Percentiles rank a stretch among this genome's conserved stretches.
phyloP scores from a whole-genome alignment of 2,329 filamentous ascomycete genomes.

The Bisporella sp. region DNA sequence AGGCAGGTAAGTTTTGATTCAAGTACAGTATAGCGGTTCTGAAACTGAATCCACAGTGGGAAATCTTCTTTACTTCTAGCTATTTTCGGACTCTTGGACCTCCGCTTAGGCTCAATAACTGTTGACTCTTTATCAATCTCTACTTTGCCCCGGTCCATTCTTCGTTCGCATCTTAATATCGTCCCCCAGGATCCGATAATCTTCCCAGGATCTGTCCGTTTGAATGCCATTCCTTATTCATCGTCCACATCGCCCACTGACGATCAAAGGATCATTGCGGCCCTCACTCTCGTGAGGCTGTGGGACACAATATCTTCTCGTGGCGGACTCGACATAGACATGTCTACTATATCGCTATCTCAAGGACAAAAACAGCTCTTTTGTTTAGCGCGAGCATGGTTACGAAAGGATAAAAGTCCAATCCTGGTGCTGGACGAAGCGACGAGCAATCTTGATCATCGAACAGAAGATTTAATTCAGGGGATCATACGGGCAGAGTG shows the following conservation, averaged over 20 bases:
- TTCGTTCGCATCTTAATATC: conserved; percentile 36
- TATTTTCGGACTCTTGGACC: neutral
- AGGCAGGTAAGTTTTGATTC: conserved; percentile 22
- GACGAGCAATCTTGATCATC: conserved; percentile 45
- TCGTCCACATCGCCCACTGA: neutral
- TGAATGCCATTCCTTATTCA: conserved; percentile 27
- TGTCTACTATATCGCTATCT: conserved; percentile 1
- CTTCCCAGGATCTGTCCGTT: conserved; percentile 36
- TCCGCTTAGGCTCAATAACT: neutral
- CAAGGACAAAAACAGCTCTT: conserved; percentile 60
- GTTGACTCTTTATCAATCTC: conserved; percentile 29
- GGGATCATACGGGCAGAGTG: conserved; percentile 46
- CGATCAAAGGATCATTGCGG: conserved; percentile 27
- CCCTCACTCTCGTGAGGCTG: conserved; percentile 36
- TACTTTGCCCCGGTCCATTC: conserved; percentile 32
- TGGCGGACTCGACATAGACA: conserved; percentile 1
- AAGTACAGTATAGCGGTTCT: neutral
- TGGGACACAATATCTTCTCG: conserved; percentile 31
- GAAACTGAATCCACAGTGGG: neutral
- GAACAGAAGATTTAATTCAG: conserved; percentile 49
- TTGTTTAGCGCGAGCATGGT: conserved; percentile 51
- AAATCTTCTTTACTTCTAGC: neutral
- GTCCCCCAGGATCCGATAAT: conserved; percentile 42
- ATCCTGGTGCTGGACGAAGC: conserved; percentile 36
- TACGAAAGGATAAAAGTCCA: conserved; percentile 31